Evolutionary conservation across 306 rosid species (phyloP), one percentile per base, ranked within the genome.

Genomic region (Ceratonia siliqua): DNA sequence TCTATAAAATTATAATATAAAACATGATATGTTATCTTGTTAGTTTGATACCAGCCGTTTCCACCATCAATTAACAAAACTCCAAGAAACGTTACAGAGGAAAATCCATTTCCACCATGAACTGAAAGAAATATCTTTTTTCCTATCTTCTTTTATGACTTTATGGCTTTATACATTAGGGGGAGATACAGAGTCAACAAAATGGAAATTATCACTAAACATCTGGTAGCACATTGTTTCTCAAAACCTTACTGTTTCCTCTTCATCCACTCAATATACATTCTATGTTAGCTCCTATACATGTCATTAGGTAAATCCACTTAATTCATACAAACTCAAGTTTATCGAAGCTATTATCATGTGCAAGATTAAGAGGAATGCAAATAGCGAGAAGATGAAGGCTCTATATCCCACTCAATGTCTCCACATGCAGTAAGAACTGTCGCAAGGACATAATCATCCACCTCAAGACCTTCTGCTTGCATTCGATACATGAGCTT

Each of bases 401-500:
- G 79, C 58, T 82, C 75, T 10, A 36, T 28, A 67, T 82, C 86
- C 74, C 72, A 56, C 21, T 75, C 87, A 14, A 79, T 57, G 48
- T 82, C 91, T 77, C 96, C 96, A 63, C 97, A 89, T 0, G 90
- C 82, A 35, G 80, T 81, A 45, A 88, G 82, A 75, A 94, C 98
- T 2, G 86, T 77, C 11, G 90, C 36, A 48, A 69, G 79, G 49
- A 94, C 81, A 83, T 87, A 84, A 78, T 94, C 96, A 73, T 88
- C 97, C 78, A 89, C 89, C 73, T 82, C 82, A 58, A 94, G 76
- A 18, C 97, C 97, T 79, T 89, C 96, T 10, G 86, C 89, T 79
- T 65, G 84, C 98, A 94, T 94, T 54, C 90, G 85, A 67, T 83
- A 87, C 88, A 88, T 81, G 61, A 94, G 98, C 86, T 80, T 84